These are phyloP conservation scores for Ascochyta viciae-villosae DNA, from an alignment of 2,329 filamentous ascomycete genomes.

Conservation along the genomic window DNA sequence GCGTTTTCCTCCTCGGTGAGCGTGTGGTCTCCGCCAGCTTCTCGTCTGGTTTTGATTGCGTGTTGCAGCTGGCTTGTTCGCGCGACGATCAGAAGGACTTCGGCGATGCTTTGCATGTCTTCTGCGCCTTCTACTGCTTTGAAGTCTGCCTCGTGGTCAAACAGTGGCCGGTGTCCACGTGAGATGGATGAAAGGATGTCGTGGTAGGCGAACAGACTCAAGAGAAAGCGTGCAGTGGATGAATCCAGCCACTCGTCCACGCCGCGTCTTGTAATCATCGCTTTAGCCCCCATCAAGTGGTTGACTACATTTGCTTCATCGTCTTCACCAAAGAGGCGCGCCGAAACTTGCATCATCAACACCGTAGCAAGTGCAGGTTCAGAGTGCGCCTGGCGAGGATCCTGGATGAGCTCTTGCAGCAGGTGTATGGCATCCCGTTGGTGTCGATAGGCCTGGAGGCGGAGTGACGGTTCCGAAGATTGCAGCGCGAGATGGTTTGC, in stretches of 20 bases:
- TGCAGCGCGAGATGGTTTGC: slow-evolving; percentile 38
- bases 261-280: slow-evolving; percentile 35
- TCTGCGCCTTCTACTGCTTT: slow-evolving; percentile 32
- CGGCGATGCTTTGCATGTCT: slow-evolving; percentile 34
- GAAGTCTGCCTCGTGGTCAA: slow-evolving; percentile 31
- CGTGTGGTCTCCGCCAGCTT: background rate
- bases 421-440: slow-evolving; percentile 37
- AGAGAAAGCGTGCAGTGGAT: slow-evolving; percentile 35
- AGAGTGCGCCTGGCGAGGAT: slow-evolving; percentile 23
- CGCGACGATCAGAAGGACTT: slow-evolving; percentile 35
- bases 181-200: slow-evolving; percentile 43
- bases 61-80: slow-evolving; percentile 37
- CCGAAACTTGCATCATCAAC: slow-evolving; percentile 45
- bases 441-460: slow-evolving; percentile 35
- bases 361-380: slow-evolving; percentile 41
- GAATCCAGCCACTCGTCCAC: slow-evolving; percentile 18
- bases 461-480: slow-evolving; percentile 28
- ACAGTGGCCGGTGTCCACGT: slow-evolving; percentile 32
- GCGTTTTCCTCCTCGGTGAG: slow-evolving; percentile 30
- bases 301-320: slow-evolving; percentile 36
- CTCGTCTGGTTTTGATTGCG: slow-evolving; percentile 24
- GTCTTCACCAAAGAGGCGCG: slow-evolving; percentile 37
- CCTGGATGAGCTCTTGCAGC: slow-evolving; percentile 35
- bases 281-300: slow-evolving; percentile 40
- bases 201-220: slow-evolving; percentile 43